Percentiles rank a stretch among this genome's conserved stretches.
Conservation (phyloP, 495 filamentous ascomycete species). For the Tuber umbilicatum region DNA sequence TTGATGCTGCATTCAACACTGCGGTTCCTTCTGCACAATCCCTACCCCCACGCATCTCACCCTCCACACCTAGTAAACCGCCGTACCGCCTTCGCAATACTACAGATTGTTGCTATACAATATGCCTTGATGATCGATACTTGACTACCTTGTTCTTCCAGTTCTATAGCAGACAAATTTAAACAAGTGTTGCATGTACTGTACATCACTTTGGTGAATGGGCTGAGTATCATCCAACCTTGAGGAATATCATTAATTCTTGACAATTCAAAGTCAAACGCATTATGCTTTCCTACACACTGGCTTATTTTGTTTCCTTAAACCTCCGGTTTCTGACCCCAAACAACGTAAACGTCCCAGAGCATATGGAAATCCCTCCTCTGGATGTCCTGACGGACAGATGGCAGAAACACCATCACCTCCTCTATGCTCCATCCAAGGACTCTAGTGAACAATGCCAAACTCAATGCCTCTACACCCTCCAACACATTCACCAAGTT, state of each 20-base stretch:
- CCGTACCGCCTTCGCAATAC: too few relatives aligned
- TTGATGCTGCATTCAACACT: too few relatives aligned
- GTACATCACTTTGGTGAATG: too few relatives aligned
- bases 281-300: background rate
- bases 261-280: background rate
- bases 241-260: background rate
- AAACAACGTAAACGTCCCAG: background rate
- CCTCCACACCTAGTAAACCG: too few relatives aligned
- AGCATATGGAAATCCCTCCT: background rate
- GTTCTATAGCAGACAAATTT: background rate
- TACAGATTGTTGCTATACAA: background rate
- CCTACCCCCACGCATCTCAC: too few relatives aligned
- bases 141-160: background rate
- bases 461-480: constrained; percentile 30
- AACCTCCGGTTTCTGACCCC: background rate
- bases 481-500: constrained; percentile 12
- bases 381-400: background rate
- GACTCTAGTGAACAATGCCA: constrained; percentile 26
- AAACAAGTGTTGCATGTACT: background rate
- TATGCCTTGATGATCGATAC: background rate
- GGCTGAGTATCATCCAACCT: background rate
- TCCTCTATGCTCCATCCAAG: constrained; percentile 21
- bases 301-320: background rate
- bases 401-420: constrained; percentile 4
- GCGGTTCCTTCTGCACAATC: too few relatives aligned